Base-by-base conservation (phyloP, 768 basidiomycete species). In the Termitomyces sp. region DNA sequence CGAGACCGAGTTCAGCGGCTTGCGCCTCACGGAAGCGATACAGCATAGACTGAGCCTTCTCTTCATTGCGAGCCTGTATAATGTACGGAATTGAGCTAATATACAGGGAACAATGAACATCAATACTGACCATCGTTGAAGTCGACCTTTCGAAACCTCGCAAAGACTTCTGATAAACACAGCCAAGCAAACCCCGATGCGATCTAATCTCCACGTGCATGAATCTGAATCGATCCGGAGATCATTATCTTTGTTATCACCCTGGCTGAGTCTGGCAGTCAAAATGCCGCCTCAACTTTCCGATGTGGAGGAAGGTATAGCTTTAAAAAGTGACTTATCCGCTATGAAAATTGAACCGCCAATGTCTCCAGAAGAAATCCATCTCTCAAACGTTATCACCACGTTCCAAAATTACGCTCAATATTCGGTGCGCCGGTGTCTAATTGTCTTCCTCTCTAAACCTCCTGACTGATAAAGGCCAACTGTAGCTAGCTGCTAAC, bases 21-120 rank as follows among this genome's bases (percentile, higher is more conserved):
- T 99, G 96, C 45, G 93, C 91, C 75, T 98, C 95, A 54, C 96
- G 89, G 75, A 99, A 98, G 58, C 94, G 91, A 70, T 93, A 66
- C 26, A 66, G 49, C 65, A 66, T 64, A 24, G 63, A 64, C 37
- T 61, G 60, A n/a, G n/a, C 59, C 72, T 98, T 99, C 74, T 98
- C 96, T 72, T 95, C 91, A 88, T 98, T 98, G 72, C 95, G 89
- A 61, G 96, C 95, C 95, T 93, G 54, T 24, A 10, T 4, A n/a
- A 26, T n/a, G n/a, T n/a, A 49, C 1, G 16, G 10, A 8, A 32
- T 12, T 49, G 12, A 54, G 42, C 10, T 18, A 20, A 18, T 34
- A n/a, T 22, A 24, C 9, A 16, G 13, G 5, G 10, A 18, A 20
- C 22, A 43, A n/a, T 18, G 22, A n/a, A 40, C 24, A n/a, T 27